A percentile compares a stretch with the other conserved stretches of the same genome.
These are phyloP conservation scores for Xerocomus minutiporus DNA, from an alignment of 1,284 basidiomycete genomes.

Conservation along the genomic window DNA sequence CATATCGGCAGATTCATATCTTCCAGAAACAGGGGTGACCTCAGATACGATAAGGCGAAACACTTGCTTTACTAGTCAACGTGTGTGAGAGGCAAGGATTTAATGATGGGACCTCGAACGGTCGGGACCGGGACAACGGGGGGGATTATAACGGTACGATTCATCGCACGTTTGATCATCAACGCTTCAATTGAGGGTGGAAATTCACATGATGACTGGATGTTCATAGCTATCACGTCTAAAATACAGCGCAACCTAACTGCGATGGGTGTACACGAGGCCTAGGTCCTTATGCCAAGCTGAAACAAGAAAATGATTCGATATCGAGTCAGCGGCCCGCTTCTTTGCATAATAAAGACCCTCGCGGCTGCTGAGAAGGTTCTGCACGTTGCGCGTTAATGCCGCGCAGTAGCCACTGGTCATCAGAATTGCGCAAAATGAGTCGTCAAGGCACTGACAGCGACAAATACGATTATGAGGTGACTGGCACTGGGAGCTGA, in stretches of 20 bases:
- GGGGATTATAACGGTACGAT: not conserved
- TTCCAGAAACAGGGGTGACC: not conserved
- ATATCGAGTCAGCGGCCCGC: not conserved
- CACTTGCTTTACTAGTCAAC: not conserved
- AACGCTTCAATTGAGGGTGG: not conserved
- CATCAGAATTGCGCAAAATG: slow-evolving; percentile 8
- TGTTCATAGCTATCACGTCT: not conserved
- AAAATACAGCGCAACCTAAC: not conserved
- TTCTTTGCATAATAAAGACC: not conserved
- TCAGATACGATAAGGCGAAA: not conserved
- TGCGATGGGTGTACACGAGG: not conserved
- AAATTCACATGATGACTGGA: not conserved
- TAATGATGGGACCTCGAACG: not conserved
- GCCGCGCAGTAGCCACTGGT: not conserved
- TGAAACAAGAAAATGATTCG: not conserved
- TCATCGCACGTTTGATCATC: slow-evolving; percentile 5
- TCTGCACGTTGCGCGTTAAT: too few species aligned
- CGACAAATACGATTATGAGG: too few species aligned
- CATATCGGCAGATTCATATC: not conserved
- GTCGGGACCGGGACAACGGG: slow-evolving; percentile 8
- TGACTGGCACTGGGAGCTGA: not conserved
- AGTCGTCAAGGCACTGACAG: not conserved
- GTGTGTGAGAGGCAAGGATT: not conserved
- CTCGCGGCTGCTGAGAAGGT: not conserved
- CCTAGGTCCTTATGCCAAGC: not conserved